Percentiles rank a stretch among this genome's conserved stretches.
Evolutionary conservation across 2,329 filamentous ascomycete species (phyloP).

Genomic region (Alternaria sp.): DNA sequence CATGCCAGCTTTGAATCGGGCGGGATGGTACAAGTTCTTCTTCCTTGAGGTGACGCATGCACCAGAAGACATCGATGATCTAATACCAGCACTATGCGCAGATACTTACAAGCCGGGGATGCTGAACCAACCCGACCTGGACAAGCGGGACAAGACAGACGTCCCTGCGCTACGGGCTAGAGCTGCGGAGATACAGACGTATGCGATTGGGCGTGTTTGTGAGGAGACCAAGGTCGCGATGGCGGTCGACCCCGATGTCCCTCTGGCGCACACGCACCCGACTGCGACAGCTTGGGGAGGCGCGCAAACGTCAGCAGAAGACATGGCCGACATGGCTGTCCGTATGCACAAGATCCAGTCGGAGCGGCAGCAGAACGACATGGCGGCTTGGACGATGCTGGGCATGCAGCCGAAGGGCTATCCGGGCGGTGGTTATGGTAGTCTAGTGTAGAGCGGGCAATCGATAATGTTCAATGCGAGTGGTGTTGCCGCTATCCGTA

Average conservation of each 20-base stretch:
- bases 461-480: neutral
- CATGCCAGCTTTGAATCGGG: conserved; percentile 47
- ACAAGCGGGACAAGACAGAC: conserved; percentile 38
- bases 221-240: conserved; percentile 40
- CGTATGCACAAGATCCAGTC: conserved; percentile 30
- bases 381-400: conserved; percentile 25
- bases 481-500: neutral
- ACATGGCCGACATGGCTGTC: conserved; percentile 25
- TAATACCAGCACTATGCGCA: conserved; percentile 37
- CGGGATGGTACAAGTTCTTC: conserved; percentile 49
- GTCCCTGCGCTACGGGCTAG: conserved; percentile 33
- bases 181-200: conserved; percentile 34
- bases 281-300: neutral
- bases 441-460: conserved; percentile 11
- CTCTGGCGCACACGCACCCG: conserved; percentile 6
- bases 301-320: conserved; percentile 5
- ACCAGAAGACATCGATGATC: conserved; percentile 38
- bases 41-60: conserved; percentile 43
- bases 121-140: conserved; percentile 44
- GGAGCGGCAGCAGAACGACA: conserved; percentile 25
- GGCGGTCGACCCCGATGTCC: conserved; percentile 23
- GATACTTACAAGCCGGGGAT: conserved; percentile 44
- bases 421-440: conserved; percentile 17
- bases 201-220: conserved; percentile 39
- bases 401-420: conserved; percentile 17